phyloP scores from a whole-genome alignment of 306 rosid species.

The Delonix regia region DNA sequence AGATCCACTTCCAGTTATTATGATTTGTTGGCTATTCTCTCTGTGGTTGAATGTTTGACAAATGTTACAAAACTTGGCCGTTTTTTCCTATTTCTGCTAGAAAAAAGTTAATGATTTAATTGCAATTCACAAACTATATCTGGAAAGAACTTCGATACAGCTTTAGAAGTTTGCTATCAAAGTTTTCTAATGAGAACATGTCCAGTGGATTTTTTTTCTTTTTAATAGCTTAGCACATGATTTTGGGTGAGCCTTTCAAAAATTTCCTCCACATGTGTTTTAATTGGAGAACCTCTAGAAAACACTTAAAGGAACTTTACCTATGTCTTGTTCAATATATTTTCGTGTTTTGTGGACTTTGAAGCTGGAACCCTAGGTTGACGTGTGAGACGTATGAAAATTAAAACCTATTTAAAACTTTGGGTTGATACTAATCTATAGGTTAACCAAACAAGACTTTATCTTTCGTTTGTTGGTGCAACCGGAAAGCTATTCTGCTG shows the following conservation, averaged over 20 bases:
- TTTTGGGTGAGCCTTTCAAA: no score
- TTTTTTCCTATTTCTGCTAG: neutral
- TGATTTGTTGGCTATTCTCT: slow-evolving; percentile 4
- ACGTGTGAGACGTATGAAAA: slow-evolving; percentile 14
- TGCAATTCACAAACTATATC: neutral
- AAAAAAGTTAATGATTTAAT: neutral
- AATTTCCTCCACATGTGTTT: no score
- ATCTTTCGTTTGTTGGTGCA: neutral
- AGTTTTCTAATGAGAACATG: neutral
- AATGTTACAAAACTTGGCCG: neutral
- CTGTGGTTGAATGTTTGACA: neutral
- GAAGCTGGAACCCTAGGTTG: slow-evolving; percentile 8
- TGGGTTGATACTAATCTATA: neutral
- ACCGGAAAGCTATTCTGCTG: slow-evolving; percentile 6
- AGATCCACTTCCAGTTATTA: slow-evolving; percentile 4
- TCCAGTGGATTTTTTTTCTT: no score
- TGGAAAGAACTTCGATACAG: neutral
- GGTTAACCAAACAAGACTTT: neutral
- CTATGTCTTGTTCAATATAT: neutral
- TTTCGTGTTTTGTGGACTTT: slow-evolving; percentile 6
- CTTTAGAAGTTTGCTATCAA: no score
- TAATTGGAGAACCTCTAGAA: neutral
- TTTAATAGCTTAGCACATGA: no score
- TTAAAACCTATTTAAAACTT: neutral
- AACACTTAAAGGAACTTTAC: neutral